These are phyloP conservation scores for Diaporthe amygdali DNA, from an alignment of 2,329 filamentous ascomycete species.

Conservation along the genomic window DNA sequence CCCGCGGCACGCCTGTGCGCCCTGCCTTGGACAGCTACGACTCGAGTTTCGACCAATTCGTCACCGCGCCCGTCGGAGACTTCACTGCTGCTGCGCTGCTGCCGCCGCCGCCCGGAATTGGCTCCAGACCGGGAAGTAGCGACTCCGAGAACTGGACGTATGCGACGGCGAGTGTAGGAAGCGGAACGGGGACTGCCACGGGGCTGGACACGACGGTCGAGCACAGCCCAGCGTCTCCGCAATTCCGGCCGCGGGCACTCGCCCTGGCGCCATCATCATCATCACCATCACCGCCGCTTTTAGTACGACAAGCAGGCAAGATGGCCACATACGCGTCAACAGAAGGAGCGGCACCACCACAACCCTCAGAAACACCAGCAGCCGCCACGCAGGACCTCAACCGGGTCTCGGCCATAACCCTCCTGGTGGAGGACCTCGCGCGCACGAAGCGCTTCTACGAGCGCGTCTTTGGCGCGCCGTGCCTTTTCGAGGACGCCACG, in stretches of 20 bases:
- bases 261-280: background rate
- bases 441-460: constrained; percentile 4
- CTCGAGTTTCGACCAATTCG: background rate
- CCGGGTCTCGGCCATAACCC: background rate
- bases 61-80: background rate
- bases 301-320: background rate
- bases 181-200: background rate
- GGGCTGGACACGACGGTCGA: background rate
- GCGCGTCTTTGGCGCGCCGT: background rate
- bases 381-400: background rate
- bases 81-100: background rate
- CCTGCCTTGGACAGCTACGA: background rate
- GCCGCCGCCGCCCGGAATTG: background rate
- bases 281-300: background rate
- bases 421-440: constrained; percentile 14
- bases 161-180: background rate
- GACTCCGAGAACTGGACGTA: background rate
- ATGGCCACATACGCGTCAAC: background rate
- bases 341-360: background rate
- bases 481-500: background rate
- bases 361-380: background rate
- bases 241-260: no score
- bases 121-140: background rate
- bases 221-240: no score
- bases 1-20: background rate